phyloP scores from a whole-genome alignment of 805 yeast genomes.

The Hanseniaspora jakobsenii region DNA sequence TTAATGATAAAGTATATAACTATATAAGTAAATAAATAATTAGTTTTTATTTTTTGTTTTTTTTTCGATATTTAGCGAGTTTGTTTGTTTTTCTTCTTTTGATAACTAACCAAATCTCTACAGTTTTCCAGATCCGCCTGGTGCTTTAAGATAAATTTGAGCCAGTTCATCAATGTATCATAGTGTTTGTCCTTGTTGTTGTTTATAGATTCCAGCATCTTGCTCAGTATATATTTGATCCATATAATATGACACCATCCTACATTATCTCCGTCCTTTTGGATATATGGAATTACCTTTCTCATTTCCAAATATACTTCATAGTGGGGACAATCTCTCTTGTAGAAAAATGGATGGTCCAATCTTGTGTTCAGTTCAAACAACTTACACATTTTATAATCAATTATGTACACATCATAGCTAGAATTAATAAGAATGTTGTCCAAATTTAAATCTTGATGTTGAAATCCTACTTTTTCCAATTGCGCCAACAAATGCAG shows the following conservation, averaged over 20 bases:
- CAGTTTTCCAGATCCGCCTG: slow-evolving; percentile 15
- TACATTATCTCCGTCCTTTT: not conserved
- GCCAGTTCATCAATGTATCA: slow-evolving; percentile 15
- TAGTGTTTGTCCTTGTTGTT: slow-evolving; percentile 16
- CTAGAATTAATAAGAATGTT: slow-evolving; percentile 40
- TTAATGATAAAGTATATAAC: no score
- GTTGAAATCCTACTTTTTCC: slow-evolving; percentile 51
- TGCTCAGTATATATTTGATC: slow-evolving; percentile 15
- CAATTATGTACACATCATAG: slow-evolving; percentile 41
- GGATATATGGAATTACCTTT: slow-evolving; percentile 14
- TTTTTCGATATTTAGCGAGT: no score
- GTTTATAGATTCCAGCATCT: slow-evolving; percentile 14
- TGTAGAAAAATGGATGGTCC: slow-evolving; percentile 52
- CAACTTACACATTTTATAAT: slow-evolving; percentile 46
- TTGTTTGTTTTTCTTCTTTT: slow-evolving; percentile 13
- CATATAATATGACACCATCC: slow-evolving; percentile 16
- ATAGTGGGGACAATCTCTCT: slow-evolving; percentile 15
- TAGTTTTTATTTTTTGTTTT: not conserved
- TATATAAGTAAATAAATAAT: no score
- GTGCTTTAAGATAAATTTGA: slow-evolving; percentile 14
- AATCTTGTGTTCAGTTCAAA: slow-evolving; percentile 39
- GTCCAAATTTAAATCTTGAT: slow-evolving; percentile 58
- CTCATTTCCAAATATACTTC: slow-evolving; percentile 16
- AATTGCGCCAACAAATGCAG: slow-evolving; percentile 39
- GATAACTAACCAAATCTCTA: slow-evolving; percentile 14